phyloP scores from a whole-genome alignment of 305 asterid genomes.

The Fraxinus nigra region DNA sequence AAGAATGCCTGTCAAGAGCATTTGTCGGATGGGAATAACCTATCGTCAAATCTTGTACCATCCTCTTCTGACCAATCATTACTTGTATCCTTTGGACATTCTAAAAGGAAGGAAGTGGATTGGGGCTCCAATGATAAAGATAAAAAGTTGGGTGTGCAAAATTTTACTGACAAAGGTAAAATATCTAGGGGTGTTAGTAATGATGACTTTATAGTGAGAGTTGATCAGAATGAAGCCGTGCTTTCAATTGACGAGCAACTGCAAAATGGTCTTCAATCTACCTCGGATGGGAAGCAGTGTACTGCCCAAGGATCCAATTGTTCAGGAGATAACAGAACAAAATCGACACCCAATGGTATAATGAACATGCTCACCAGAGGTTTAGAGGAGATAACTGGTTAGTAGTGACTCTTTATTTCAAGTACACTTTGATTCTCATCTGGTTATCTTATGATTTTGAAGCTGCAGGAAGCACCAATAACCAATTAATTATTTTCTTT shows the following conservation, averaged over 20 bases:
- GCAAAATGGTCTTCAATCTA: conserved; percentile 13
- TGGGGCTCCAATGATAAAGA: conserved; percentile 27
- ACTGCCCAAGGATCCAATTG: conserved; percentile 28
- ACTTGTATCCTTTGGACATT: conserved; percentile 13
- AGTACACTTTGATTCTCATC: neutral
- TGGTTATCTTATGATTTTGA: neutral
- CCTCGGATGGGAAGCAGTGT: conserved; percentile 18
- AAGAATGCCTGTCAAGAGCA: conserved; percentile 25
- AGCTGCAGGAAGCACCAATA: neutral
- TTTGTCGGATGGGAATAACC: conserved; percentile 27
- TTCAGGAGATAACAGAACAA: conserved; percentile 21
- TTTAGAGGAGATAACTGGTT: conserved; percentile 66
- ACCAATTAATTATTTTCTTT: neutral
- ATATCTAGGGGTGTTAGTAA: conserved; percentile 21
- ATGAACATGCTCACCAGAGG: conserved; percentile 64
- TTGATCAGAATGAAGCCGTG: conserved; percentile 29
- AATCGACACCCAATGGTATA: conserved; percentile 33
- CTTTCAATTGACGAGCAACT: conserved; percentile 32
- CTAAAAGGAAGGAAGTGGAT: conserved; percentile 24
- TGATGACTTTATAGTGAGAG: conserved; percentile 37
- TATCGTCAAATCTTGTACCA: conserved; percentile 30
- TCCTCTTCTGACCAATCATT: conserved; percentile 39
- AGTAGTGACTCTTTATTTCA: conserved; percentile 18
- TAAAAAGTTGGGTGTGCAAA: conserved; percentile 23
- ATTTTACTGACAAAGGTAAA: conserved; percentile 20